Conservation (phyloP, 2,329 filamentous ascomycete genomes). For the Microsporum canis region DNA sequence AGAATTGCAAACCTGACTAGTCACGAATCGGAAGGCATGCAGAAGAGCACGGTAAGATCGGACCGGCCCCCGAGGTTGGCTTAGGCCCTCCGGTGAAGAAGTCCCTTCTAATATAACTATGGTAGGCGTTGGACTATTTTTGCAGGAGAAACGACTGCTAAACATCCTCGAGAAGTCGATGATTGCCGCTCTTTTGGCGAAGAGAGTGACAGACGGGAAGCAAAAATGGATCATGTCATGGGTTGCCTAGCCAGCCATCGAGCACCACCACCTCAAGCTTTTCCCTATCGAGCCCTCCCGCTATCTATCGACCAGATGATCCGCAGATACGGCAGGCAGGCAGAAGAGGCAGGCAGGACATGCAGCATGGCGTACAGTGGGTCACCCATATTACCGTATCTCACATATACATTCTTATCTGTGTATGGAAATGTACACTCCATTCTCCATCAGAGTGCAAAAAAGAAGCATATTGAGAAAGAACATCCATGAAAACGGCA, state of each 20-base stretch:
- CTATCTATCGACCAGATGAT: slow-evolving; percentile 4
- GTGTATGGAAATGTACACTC: too few relatives aligned
- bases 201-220: background rate
- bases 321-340: background rate
- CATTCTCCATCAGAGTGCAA: background rate
- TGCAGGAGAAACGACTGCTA: background rate
- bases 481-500: background rate
- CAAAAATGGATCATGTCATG: background rate
- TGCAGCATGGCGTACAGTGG: background rate
- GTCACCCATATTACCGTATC: slow-evolving; percentile 1
- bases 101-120: background rate
- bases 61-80: background rate
- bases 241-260: background rate
- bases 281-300: background rate
- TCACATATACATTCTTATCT: background rate
- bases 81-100: background rate
- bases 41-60: background rate
- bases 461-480: background rate
- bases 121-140: background rate
- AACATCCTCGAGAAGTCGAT: background rate
- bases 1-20: slow-evolving; percentile 4
- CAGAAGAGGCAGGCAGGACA: background rate
- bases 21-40: background rate
- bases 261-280: background rate
- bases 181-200: background rate